Evolutionary conservation across 2,329 filamentous ascomycete species (phyloP), one percentile per base, ranked within the genome.

Genomic region (Stachybotrys chlorohalonatus): DNA sequence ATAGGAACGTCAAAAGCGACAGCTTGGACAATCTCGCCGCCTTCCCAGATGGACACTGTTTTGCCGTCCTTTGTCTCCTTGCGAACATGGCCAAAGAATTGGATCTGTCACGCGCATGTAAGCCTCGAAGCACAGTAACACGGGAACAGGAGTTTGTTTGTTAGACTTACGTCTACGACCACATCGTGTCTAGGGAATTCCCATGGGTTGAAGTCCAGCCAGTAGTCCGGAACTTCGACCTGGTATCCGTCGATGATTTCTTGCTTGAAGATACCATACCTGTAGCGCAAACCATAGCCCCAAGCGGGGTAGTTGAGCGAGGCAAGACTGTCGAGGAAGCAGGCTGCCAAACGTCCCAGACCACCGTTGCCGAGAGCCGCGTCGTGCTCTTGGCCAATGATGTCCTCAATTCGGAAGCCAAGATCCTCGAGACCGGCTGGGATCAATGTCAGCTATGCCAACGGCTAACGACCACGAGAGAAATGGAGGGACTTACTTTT

Each of bases 141-240:
- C 32, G 51, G n/a, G 16, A n/a, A 36, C 48, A 8, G 9, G 31
- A 8, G 47, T 46, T 6, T 2, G 24, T 24, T 24, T 24, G 24
- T 24, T 15, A 15, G 16, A 68, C 81, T 74, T 66, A 85, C 82
- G 72, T 97, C 90, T 30, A 99, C 92, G 2, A 88, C 92, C 58
- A 99, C 89, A 68, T 99, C 94, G 70, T 96, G 90, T 61, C 94
- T 83, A 47, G 92, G 91, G 66, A 97, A 99, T 70, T 99, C 94
- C 94, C 94, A 99, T 1, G 94, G 94, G 73, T 99, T 99, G 73
- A 97, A 96, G 70, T 97, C 94, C 53, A 99, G 83, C 94, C 94
- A 99, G 75, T 99, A 97, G 70, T 99, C 94, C 17, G 94, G 94
- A 56, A 97, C 89, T 68, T 99, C 94, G 60, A 99, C 91, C 73